These are phyloP conservation scores for Phlebopus sp. DNA, from an alignment of 1,284 basidiomycete genomes.

Conservation along the genomic window DNA sequence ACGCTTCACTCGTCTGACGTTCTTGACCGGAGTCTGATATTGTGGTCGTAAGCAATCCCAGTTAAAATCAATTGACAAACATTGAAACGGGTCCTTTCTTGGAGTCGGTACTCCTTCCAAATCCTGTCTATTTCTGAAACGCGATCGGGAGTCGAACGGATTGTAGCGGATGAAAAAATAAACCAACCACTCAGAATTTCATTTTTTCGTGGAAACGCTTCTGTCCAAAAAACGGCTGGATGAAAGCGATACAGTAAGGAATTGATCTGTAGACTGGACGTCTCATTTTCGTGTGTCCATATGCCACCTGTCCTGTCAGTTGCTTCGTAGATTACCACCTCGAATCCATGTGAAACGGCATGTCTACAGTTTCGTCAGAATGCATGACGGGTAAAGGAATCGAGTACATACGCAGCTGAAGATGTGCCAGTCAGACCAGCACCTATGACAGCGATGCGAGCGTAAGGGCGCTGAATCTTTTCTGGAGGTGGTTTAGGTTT, in stretches of 20 bases:
- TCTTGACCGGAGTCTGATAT: constrained; percentile 35
- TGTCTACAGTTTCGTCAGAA: constrained; percentile 30
- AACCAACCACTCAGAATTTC: constrained; percentile 51
- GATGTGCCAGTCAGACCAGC: constrained; percentile 51
- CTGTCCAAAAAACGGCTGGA: constrained; percentile 45
- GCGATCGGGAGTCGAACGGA: not conserved
- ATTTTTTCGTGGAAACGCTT: constrained; percentile 51
- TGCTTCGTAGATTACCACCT: constrained; percentile 50
- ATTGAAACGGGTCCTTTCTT: constrained; percentile 48
- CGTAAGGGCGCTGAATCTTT: constrained; percentile 28
- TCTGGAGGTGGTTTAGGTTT: constrained; percentile 13
- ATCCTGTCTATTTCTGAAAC: constrained; percentile 47
- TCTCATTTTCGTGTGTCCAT: constrained; percentile 60
- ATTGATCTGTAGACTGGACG: constrained; percentile 61
- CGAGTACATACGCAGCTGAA: constrained; percentile 38
- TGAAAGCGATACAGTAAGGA: constrained; percentile 57
- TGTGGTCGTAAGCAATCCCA: not conserved
- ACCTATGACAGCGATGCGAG: constrained; percentile 52
- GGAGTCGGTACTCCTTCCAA: constrained; percentile 55
- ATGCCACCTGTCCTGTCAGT: constrained; percentile 47
- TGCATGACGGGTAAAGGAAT: not conserved
- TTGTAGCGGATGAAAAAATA: not conserved
- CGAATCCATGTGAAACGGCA: constrained; percentile 52
- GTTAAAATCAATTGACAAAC: constrained; percentile 19
- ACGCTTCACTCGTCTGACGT: constrained; percentile 9